Conservation (phyloP, 257 asterid genomes). For the Salvia splendens region DNA sequence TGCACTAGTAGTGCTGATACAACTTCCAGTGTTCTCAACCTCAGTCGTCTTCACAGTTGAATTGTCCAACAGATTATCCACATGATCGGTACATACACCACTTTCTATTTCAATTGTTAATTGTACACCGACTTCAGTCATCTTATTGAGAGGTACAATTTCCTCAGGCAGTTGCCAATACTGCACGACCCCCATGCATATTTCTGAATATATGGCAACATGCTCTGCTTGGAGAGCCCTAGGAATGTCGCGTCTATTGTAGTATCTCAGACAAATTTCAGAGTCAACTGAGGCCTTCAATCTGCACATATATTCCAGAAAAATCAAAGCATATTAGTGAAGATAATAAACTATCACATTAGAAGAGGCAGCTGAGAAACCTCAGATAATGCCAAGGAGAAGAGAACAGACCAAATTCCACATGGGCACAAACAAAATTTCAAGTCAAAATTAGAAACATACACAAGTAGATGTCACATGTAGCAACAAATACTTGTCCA, state of each 20-base stretch:
- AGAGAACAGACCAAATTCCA: slow-evolving; percentile 18
- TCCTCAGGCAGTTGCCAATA: slow-evolving; percentile 65
- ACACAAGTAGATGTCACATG: slow-evolving; percentile 83
- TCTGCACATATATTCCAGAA: slow-evolving; percentile 48
- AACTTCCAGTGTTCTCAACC: slow-evolving; percentile 43
- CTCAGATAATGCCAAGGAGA: slow-evolving; percentile 9
- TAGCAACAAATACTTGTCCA: slow-evolving; percentile 65
- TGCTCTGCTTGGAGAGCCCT: slow-evolving; percentile 54
- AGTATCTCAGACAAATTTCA: slow-evolving; percentile 57
- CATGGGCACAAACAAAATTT: slow-evolving; percentile 19
- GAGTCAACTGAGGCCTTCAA: slow-evolving; percentile 50
- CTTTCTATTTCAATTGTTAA: slow-evolving; percentile 33
- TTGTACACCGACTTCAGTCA: slow-evolving; percentile 42
- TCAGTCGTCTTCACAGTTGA: slow-evolving; percentile 24
- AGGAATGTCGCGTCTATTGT: slow-evolving; percentile 56
- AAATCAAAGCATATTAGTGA: slow-evolving; percentile 26
- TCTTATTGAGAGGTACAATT: slow-evolving; percentile 37
- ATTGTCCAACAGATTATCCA: slow-evolving; percentile 34
- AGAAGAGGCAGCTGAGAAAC: slow-evolving; percentile 28
- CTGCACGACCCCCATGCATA: slow-evolving; percentile 63
- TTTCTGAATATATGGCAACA: slow-evolving; percentile 52
- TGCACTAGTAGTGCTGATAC: slow-evolving; percentile 36
- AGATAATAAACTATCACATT: slow-evolving; percentile 21
- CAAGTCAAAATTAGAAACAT: slow-evolving; percentile 44
- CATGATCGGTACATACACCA: slow-evolving; percentile 34